Base-by-base conservation (phyloP, 2,329 filamentous ascomycete genomes). In the Diaporthe sp. region DNA sequence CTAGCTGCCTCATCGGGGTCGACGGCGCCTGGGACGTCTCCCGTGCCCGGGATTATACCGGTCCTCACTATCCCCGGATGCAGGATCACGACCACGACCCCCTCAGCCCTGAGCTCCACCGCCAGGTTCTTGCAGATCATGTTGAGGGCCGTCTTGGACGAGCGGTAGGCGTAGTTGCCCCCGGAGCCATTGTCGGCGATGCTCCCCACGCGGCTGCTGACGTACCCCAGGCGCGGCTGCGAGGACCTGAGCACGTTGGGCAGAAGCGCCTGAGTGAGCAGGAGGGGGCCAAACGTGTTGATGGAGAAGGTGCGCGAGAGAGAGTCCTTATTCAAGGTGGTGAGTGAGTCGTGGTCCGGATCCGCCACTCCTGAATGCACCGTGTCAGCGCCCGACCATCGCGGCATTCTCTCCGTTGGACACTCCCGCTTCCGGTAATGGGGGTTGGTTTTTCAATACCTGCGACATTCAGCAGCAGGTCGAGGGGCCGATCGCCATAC, bases 131-230 rank as follows among this genome's bases (percentile, higher is more conserved):
- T 86, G 65, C 84, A 86, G 19, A 88, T 79, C 51, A 81, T 83
- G 76, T 88, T 87, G 39, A 87, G 82, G 10, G 85, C 86, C 7
- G 86, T 83, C 77, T 87, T 88, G 15, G 81, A 84, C 2, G 83
- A 81, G 3, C 86, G 84, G 71, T 87, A 88, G 2, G 85, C 84
- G 68, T 87, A 87, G 46, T 76, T 79, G 9, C 86, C 84, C 13
- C 87, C 86, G 1, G 82, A 81, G 65, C 75, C 79, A 74, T 88
- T 87, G 74, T 87, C 85, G 15, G 78, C 81, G 31, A 88, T 85
- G 51, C 81, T 83, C 10, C 85, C 86, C 8, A 88, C 84, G 25
- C 86, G 82, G 42, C 81, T 84, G 57, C 82, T 85, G 58, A 87
- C 83, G 69, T 86, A 85, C 2, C 82, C 85, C 8, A 87, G 80